These are phyloP conservation scores for Candida anglica DNA, from an alignment of 805 yeast genomes.

Conservation along the genomic window DNA sequence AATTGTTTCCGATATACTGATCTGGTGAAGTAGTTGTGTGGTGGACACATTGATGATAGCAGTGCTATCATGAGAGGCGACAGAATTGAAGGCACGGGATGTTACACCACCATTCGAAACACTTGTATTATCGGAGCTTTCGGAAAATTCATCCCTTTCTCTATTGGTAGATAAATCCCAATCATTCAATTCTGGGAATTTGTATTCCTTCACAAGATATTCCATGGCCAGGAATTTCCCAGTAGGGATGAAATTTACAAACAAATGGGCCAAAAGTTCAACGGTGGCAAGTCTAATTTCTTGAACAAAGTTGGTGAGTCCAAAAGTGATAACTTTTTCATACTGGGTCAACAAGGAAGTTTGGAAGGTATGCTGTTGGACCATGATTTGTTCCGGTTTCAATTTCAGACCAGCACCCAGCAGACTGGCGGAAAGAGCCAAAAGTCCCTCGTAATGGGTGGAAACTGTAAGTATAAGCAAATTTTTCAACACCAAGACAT, in stretches of 20 bases:
- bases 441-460: constrained; percentile 33
- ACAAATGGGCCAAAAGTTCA: constrained; percentile 29
- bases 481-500: constrained; percentile 27
- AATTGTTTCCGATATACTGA: constrained; percentile 29
- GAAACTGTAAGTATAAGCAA: constrained; percentile 27
- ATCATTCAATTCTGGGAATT: constrained; percentile 24
- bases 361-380: constrained; percentile 37
- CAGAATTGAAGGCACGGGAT: constrained; percentile 13
- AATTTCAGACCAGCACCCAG: constrained; percentile 33
- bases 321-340: constrained; percentile 25
- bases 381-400: constrained; percentile 40
- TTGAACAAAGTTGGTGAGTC: constrained; percentile 26
- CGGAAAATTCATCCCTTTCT: constrained; percentile 11
- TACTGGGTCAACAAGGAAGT: constrained; percentile 19
- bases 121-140: not conserved
- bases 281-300: constrained; percentile 36
- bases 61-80: constrained; percentile 22
- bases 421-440: constrained; percentile 25
- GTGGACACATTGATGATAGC: constrained; percentile 16
- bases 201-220: constrained; percentile 28
- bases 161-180: constrained; percentile 25
- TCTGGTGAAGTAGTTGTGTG: constrained; percentile 19
- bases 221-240: constrained; percentile 33
- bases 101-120: constrained; percentile 9
- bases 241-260: constrained; percentile 34